Evolutionary conservation across 139 green algal genomes (phyloP), one percentile per base, ranked within the genome.

Genomic region (Pleodorina starrii): DNA sequence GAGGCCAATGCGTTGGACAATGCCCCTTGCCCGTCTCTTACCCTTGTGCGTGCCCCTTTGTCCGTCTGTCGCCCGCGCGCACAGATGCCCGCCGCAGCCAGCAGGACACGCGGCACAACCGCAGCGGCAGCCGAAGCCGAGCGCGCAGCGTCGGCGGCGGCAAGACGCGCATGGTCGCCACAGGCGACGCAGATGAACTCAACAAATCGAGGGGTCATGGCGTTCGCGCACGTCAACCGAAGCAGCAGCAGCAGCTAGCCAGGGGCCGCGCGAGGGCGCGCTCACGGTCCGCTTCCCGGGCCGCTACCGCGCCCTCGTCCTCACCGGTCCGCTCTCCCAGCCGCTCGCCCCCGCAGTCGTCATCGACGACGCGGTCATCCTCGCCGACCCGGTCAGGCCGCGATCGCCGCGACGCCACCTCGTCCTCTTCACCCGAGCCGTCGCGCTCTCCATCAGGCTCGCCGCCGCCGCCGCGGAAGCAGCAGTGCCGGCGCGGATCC

Each of bases 401-500:
- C 12, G 51, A 27, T 40, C 42, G 40, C 38, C 72, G 69, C 35
- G 35, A 66, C 3, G 29, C 25, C 54, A 21, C 72, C 35, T 32
- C 63, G 3, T 78, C 81, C 16, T 87, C 81, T 10, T 87, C 81
- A 44, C 81, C 81, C 6, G 81, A 77, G 60, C 81, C 29, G 0
- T 87, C 81, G 7, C 79, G 79, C 38, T 86, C 79, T 29, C 57
- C 79, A 9, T 86, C 79, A 2, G 11, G 43, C 29, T 78, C 81
- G 60, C 81, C 81, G 57, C 63, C 81, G n/a, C 81, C 42, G 35
- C 72, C 21, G 40, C n/a, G n/a, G n/a, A n/a, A n/a, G n/a, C 44
- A 12, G 54, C n/a, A 43, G 27, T 9, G 69, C 35, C 12, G 36
- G 21, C 63, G 63, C 35, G 32, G 21, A 2, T 73, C 63, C 35